Evolutionary conservation across 768 basidiomycete genomes (phyloP).

Genomic region (Mycena galopus): DNA sequence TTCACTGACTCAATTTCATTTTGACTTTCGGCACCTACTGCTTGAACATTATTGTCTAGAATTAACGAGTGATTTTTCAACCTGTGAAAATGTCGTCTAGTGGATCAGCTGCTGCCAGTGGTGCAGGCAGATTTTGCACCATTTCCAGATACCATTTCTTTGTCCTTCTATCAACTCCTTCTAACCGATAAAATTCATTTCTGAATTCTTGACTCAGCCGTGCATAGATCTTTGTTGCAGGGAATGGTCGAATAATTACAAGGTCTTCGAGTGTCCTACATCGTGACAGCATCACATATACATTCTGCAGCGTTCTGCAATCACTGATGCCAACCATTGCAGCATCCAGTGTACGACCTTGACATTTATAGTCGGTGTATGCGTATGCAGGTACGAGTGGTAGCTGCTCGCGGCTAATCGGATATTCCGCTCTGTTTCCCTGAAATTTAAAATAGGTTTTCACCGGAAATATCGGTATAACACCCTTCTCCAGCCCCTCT

Average conservation of each 20-base stretch:
- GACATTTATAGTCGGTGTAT: slow-evolving; percentile 10
- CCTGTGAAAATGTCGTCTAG: neutral
- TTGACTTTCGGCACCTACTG: too few species aligned
- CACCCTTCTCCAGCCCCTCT: neutral
- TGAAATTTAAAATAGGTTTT: neutral
- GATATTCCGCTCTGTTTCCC: neutral
- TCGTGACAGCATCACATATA: slow-evolving; percentile 16
- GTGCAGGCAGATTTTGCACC: too few species aligned
- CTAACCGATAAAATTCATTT: slow-evolving; percentile 3
- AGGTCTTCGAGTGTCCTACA: neutral
- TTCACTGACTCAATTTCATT: too few species aligned
- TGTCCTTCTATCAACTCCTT: neutral
- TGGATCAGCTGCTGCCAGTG: too few species aligned
- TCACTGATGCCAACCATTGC: neutral
- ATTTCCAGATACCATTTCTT: neutral
- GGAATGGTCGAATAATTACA: neutral
- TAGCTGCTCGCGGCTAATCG: neutral
- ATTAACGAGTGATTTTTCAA: neutral
- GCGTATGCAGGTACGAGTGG: slow-evolving; percentile 11
- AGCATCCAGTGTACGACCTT: neutral
- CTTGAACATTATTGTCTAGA: too few species aligned
- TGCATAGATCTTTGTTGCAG: neutral
- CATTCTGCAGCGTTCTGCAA: neutral
- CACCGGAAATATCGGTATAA: neutral
- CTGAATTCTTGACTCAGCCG: slow-evolving; percentile 4